phyloP scores from a whole-genome alignment of 352 stramenopile genomes.

The Lagenidium giganteum region DNA sequence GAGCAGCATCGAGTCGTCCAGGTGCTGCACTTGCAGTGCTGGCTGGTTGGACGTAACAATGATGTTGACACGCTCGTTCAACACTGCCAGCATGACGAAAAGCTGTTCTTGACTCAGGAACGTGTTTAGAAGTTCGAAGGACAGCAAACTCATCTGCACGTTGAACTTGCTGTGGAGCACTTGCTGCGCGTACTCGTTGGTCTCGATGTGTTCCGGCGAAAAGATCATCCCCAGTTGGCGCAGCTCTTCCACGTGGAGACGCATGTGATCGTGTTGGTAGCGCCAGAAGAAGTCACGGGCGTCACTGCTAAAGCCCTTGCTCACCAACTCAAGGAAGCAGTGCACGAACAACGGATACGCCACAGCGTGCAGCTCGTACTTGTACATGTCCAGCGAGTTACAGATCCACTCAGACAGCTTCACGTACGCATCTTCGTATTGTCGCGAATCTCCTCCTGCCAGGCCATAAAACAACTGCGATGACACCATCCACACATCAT shows the following conservation, averaged over 20 bases:
- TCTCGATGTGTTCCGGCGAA: constrained; percentile 46
- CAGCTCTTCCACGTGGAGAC: constrained; percentile 68
- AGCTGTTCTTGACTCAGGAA: constrained; percentile 77
- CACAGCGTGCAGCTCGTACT: constrained; percentile 75
- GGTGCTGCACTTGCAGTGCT: constrained; percentile 54
- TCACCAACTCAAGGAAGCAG: constrained; percentile 75
- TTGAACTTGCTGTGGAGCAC: constrained; percentile 83
- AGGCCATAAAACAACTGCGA: constrained; percentile 72
- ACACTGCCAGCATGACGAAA: constrained; percentile 67
- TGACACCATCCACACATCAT: neutral
- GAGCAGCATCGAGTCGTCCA: constrained; percentile 36
- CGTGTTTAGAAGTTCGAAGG: constrained; percentile 76
- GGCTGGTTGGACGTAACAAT: constrained; percentile 71
- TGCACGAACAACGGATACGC: constrained; percentile 80
- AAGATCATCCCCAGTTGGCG: constrained; percentile 60
- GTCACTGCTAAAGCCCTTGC: constrained; percentile 46
- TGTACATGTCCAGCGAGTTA: constrained; percentile 85
- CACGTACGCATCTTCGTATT: constrained; percentile 66
- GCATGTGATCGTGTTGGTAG: constrained; percentile 56
- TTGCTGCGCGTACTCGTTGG: constrained; percentile 76
- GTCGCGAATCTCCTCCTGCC: constrained; percentile 39
- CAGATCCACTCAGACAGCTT: constrained; percentile 79
- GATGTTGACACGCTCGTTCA: constrained; percentile 77
- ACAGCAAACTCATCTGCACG: constrained; percentile 74
- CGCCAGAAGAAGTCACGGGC: constrained; percentile 54